Percentiles rank a stretch among this genome's conserved stretches.
phyloP scores from a whole-genome alignment of 768 basidiomycete genomes.

The Rickenella mellea region DNA sequence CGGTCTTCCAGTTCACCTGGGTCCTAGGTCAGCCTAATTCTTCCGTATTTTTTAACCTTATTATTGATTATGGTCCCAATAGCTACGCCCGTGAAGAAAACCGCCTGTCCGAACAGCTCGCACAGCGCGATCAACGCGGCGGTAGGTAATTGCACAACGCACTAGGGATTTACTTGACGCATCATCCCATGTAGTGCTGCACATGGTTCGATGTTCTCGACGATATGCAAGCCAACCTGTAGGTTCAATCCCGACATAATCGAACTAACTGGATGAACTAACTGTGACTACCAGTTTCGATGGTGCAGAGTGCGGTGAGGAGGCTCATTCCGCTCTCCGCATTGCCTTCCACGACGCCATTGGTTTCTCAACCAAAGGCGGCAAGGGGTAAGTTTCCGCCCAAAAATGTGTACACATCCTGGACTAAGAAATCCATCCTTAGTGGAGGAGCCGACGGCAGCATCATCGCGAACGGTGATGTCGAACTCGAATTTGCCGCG shows the following conservation, averaged over 20 bases:
- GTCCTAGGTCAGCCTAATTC: neutral
- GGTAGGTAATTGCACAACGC: neutral
- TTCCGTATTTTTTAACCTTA: no score
- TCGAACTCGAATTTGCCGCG: conserved; percentile 15
- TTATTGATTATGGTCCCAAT: no score
- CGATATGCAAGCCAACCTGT: conserved; percentile 17
- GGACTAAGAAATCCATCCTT: no score
- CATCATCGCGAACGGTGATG: conserved; percentile 12
- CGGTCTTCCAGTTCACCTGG: no score
- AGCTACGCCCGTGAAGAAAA: no score
- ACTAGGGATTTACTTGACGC: neutral
- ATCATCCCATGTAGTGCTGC: conserved; percentile 20
- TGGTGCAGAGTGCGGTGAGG: conserved; percentile 9
- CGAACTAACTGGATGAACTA: no score
- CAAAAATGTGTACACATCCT: conserved; percentile 11
- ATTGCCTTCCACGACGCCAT: conserved; percentile 36
- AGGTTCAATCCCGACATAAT: no score
- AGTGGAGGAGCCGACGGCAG: conserved; percentile 23
- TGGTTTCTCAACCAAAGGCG: conserved; percentile 29
- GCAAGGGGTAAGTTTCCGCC: conserved; percentile 22
- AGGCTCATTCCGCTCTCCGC: conserved; percentile 17
- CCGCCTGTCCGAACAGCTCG: conserved; percentile 7
- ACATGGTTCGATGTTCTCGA: conserved; percentile 20
- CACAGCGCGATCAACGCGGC: conserved; percentile 5
- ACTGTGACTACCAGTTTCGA: no score